Evolutionary conservation across 1,284 basidiomycete genomes (phyloP), one percentile per base, ranked within the genome.

Genomic region (Melampsora larici-populina): DNA sequence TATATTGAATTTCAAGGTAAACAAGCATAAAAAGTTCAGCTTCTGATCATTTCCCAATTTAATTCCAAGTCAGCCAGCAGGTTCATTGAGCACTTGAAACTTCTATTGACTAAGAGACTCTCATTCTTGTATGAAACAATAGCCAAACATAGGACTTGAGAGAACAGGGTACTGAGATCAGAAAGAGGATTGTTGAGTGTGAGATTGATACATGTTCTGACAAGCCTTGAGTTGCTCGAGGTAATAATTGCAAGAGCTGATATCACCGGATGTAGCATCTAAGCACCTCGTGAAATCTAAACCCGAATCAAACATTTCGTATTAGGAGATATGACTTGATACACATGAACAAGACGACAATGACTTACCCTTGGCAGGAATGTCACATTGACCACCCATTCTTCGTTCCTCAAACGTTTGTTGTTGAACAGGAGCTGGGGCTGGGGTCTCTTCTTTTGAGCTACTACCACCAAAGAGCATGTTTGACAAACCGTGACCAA

Each of bases 181-280:
- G 13, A 55, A 55, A 55, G 51, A 55, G 6, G 51, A 55, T 55
- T 3, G 13, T 55, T 55, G 51, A 55, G 51, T 5, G 13, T 55
- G 51, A 55, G 51, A 55, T 55, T 58, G 67, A 36, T 68, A 77
- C 74, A 77, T 77, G 60, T 46, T 82, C 78, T 83, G 82, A 79
- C 83, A 84, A 58, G 83, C 83, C 79, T 83, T 83, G 79, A 84
- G 83, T 78, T 83, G 82, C 83, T 84, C 86, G 78, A 88, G 85
- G 84, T 88, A 88, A 84, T 87, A 88, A 31, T 82, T 82, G 84
- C 87, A 88, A 43, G 86, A 84, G 74, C 84, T 82, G 83, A 87
- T 85, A 82, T 88, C 87, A 82, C 86, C 86, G 78, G 82, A 83
- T 49, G 86, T 87, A 60, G 86, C 86, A 79, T 86, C 85, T 76